These are phyloP conservation scores for cucumber (Cucumis sativus) DNA, from an alignment of 306 rosid genomes.

Conservation along the genomic window Cucumber_9930_V3 NC_026660.2:27853501-27854000, in stretches of 20 bases:
- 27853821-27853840: not conserved
- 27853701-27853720: constrained; percentile 6
- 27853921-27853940: not conserved
- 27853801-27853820: not conserved
- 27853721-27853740: not conserved
- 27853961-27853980: not conserved
- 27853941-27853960: not conserved
- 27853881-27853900: not conserved
- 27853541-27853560: no score
- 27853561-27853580: no score
- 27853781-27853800: not conserved
- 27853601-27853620: not conserved
- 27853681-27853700: not conserved
- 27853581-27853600: not conserved
- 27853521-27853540: no score
- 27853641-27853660: not conserved
- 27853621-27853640: not conserved
- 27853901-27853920: not conserved
- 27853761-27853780: not conserved
- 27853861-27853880: constrained; percentile 5
- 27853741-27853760: constrained; percentile 2
- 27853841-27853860: not conserved
- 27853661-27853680: not conserved
- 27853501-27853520: no score
- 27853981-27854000: no score